Conservation (phyloP, 257 asterid genomes). For the Dorcoceras hygrometricum region DNA sequence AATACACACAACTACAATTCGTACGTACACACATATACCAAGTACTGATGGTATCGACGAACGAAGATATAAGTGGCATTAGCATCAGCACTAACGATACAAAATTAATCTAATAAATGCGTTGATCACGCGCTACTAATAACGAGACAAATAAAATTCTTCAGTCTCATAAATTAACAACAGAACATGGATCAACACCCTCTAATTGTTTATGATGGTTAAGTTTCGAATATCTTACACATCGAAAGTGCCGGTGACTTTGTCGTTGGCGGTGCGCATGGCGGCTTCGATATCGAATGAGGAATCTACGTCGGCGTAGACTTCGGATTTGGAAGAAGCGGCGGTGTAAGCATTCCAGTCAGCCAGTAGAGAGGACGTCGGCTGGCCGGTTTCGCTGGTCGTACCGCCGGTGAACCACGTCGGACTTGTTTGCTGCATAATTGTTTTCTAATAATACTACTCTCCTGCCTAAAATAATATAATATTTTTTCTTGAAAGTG, state of each 20-base stretch:
- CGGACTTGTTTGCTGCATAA: constrained; percentile 74
- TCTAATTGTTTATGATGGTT: neutral
- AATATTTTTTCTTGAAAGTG: too few relatives aligned
- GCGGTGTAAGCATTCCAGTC: constrained; percentile 94
- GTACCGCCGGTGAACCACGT: constrained; percentile 90
- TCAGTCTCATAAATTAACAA: neutral
- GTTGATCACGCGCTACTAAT: neutral
- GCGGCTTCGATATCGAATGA: constrained; percentile 90
- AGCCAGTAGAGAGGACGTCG: constrained; percentile 67
- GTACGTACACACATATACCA: neutral
- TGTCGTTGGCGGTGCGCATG: constrained; percentile 66
- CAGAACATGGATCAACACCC: neutral
- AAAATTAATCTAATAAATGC: too few relatives aligned
- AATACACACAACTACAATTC: too few relatives aligned
- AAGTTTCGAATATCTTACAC: constrained; percentile 44
- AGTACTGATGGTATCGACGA: neutral
- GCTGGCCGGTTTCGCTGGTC: constrained; percentile 47
- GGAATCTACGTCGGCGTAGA: constrained; percentile 37
- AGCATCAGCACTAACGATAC: neutral
- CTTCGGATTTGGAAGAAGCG: constrained; percentile 31
- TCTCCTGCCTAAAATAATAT: neutral
- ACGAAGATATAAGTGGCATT: neutral
- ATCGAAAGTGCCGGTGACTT: constrained; percentile 69
- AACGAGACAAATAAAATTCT: neutral
- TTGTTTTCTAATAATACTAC: neutral